Evolutionary conservation across 805 yeast species (phyloP), one percentile per base, ranked within the genome.

Genomic region (Brettanomyces anomalus): DNA sequence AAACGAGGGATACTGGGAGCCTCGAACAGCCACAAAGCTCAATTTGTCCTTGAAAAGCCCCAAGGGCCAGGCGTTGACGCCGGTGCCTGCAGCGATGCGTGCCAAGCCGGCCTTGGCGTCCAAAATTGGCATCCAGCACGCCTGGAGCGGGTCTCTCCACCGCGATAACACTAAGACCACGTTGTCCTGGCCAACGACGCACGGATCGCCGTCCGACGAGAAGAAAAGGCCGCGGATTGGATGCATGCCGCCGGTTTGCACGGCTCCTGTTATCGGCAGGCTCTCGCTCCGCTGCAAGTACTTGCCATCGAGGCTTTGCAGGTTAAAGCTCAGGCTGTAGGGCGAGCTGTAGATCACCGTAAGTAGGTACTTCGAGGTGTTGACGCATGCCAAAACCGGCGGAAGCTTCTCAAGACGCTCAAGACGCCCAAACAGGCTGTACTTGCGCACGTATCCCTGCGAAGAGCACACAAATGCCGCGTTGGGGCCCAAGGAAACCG

Each of bases 141-240:
- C 79, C 57, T 88, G 93, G 31, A 72, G 60, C 0, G 82, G 68
- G 18, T 73, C 76, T 51, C 96, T 71, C 96, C 97, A 90, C 49
- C 80, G 76, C 19, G 80, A 70, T 17, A 93, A 65, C 0, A 86
- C 76, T 28, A 84, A 60, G 33, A 93, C 67, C 10, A 79, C 73
- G 47, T 87, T 87, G 49, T 81, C 88, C 28, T 71, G 67, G n/a
- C 94, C 96, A 43, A 81, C 83, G 5, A 89, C 59, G 49, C 93
- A 84, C 1, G 98, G 98, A 59, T 90, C 97, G 17, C 95, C 95
- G 53, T 76, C 81, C 37, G 81, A 80, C 36, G 86, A 82, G 67
- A 90, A 93, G 55, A 93, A 88, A n/a, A 85, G 58, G 3, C 89
- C 81, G 48, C 75, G 77, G 47, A 65, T 52, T 44, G 67, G 62